These are phyloP conservation scores for Fistulifera pelliculosa DNA, from an alignment of 108 stramenopile genomes.

Conservation along the genomic window DNA sequence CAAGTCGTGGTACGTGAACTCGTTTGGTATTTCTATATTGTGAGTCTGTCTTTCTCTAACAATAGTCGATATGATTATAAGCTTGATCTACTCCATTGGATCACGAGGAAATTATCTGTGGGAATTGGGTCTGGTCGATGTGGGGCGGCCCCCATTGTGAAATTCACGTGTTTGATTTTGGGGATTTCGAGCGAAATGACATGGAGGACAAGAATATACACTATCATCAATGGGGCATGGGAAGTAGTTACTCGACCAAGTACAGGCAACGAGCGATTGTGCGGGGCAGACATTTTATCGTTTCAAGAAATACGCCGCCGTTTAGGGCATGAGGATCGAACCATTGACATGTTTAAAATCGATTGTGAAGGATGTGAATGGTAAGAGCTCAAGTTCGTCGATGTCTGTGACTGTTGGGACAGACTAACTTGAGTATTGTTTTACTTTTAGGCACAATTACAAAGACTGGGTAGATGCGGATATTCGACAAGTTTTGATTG, in stretches of 20 bases:
- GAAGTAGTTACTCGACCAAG: slow-evolving; percentile 4
- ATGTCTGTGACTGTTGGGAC: too few relatives aligned
- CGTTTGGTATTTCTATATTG: too few relatives aligned
- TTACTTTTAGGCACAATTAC: slow-evolving; percentile 11
- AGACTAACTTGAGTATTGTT: too few relatives aligned
- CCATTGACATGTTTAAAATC: slow-evolving; percentile 60
- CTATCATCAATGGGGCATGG: slow-evolving; percentile 53
- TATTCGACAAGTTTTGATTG: slow-evolving; percentile 30
- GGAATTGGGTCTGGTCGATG: slow-evolving; percentile 29
- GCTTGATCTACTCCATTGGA: slow-evolving; percentile 51
- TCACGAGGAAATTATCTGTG: slow-evolving; percentile 37
- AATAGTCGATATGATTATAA: too few relatives aligned
- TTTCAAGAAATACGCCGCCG: slow-evolving; percentile 28
- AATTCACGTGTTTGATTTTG: slow-evolving; percentile 53
- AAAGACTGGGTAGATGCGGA: slow-evolving; percentile 25
- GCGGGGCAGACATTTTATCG: background rate
- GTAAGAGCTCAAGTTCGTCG: too few relatives aligned
- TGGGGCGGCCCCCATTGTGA: slow-evolving; percentile 36
- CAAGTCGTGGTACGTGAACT: too few relatives aligned
- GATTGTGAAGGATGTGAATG: slow-evolving; percentile 67
- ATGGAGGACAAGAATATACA: slow-evolving; percentile 21
- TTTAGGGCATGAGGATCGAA: slow-evolving; percentile 42
- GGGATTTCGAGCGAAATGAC: slow-evolving; percentile 15
- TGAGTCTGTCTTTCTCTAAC: too few relatives aligned
- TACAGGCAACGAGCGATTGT: background rate